A percentile compares a stretch with the other conserved stretches of the same genome.
Evolutionary conservation across 768 basidiomycete species (phyloP).

Genomic region (Pleurotus pulmonarius): DNA sequence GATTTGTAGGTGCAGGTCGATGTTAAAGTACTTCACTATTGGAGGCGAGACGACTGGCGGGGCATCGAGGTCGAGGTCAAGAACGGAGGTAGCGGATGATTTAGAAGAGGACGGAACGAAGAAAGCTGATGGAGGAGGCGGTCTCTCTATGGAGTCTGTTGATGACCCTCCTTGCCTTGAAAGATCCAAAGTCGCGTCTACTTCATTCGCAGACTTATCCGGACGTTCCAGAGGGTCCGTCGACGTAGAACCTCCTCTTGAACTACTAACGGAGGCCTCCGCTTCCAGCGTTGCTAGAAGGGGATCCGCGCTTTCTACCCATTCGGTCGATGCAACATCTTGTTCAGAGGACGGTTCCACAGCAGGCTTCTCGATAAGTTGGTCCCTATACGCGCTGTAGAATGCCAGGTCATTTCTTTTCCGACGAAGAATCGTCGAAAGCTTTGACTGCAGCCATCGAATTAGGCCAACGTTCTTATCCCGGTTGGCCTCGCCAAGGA

Average conservation of each 20-base stretch:
- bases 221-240: no score
- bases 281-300: no score
- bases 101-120: not conserved
- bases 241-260: no score
- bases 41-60: conserved; percentile 15
- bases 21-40: conserved; percentile 39
- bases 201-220: no score
- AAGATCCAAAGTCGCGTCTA: no score
- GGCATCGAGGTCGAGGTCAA: conserved; percentile 36
- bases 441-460: conserved; percentile 52
- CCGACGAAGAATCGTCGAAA: conserved; percentile 39
- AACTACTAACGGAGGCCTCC: no score
- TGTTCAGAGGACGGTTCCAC: no score
- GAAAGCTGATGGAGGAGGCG: conserved; percentile 1
- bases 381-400: conserved; percentile 30
- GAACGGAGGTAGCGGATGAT: conserved; percentile 14
- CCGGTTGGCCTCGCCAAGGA: conserved; percentile 55
- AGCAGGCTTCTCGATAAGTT: conserved; percentile 4
- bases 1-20: conserved; percentile 53
- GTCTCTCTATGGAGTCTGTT: not conserved
- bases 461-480: conserved; percentile 56
- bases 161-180: not conserved
- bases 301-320: no score
- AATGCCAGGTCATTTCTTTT: conserved; percentile 46
- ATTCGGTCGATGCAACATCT: not conserved